Base-by-base conservation (phyloP, 345 rosid genomes). In the Gossypioides kirkii region DNA sequence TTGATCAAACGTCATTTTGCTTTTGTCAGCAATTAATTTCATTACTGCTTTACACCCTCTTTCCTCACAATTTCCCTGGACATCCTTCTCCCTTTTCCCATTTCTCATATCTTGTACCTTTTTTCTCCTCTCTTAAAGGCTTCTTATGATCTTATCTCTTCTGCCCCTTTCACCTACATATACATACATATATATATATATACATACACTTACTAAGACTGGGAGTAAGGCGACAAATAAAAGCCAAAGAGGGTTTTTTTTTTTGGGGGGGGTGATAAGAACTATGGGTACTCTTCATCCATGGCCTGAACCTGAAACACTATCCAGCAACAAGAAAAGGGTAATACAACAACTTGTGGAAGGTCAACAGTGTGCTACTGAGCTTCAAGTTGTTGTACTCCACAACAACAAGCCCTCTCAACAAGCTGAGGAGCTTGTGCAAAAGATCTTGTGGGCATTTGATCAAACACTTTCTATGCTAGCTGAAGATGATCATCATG, bases 371-470 rank as follows among this genome's bases (percentile, higher is more conserved):
- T 74, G 47, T 3, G 79, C 95, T 9, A 6, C 71, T 55, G 69
- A 85, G 79, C 95, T 93, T 59, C 87, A 80, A 69, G 3, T 49
- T 46, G 73, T 86, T 17, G 41, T 86, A 32, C 38, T 32, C 38
- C 38, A 32, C 69, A 78, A 58, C 50, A 79, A 58, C 45, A 77
- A 82, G 11, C 71, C 71, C 16, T 20, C 18, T 46, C 73, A 75
- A 26, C 74, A 70, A 72, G 70, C 61, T 0, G 70, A 77, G 26
- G 90, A 87, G 16, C 84, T 89, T 32, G 25, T 69, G 45, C 69
- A 22, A 32, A 79, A 82, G 84, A 81, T 91, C 87, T 23, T 83
- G 81, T 76, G 38, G 10, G 79, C 88, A 73, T 90, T 89, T 70
- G 28, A 72, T 61, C 42, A 78, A 13, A 18, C 81, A 42, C 78